Evolutionary conservation across 306 rosid genomes (phyloP), one percentile per base, ranked within the genome.

Genomic region (Boehmeria nivea): DNA sequence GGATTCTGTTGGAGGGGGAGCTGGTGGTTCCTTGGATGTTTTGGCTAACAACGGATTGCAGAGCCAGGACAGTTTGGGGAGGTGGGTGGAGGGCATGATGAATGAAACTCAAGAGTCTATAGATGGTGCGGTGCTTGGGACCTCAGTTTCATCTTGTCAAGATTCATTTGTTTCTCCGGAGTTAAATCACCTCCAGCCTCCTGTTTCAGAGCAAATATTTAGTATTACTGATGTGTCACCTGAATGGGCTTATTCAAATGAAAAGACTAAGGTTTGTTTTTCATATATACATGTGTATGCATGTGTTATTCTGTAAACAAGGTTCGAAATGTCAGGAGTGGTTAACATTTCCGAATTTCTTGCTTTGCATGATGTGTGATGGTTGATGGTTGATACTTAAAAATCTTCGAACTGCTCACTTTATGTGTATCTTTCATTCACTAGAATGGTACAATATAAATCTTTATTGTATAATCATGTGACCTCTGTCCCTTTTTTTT

Each of bases 61-160:
- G 54, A 80, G 84, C 61, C 95, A 85, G 86, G 89, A 77, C 70
- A 93, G 95, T 74, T 87, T 93, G 64, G 95, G 95, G 69, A 80
- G 73, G 76, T 93, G 96, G 95, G 70, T 85, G 61, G 80, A 68
- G 57, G 37, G 76, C 42, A 64, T 93, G 9, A 67, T 83, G 61
- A 64, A 68, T 15, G 89, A 80, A 43, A 75, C 93, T 51, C 64
- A 88, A 1, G 75, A 77, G 60, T 78, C 94, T 54, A 71, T 50
- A 31, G 78, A 75, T 53, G 84, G 72, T 52, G 65, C 83, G 28
- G 73, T 59, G 51, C 66, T 62, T 25, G 93, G 74, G 65, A 72
- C 95, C 54, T 65, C 91, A 24, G 59, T 66, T 72, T 57, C 82
- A 59, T 63, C 87, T 19, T n/a, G n/a, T n/a, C n/a, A n/a, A n/a